Percentiles rank a stretch among this genome's conserved stretches.
These are phyloP conservation scores for Aegilops longissima DNA, from an alignment of 176 grass and related monocot genomes.

Conservation along the genomic window DNA sequence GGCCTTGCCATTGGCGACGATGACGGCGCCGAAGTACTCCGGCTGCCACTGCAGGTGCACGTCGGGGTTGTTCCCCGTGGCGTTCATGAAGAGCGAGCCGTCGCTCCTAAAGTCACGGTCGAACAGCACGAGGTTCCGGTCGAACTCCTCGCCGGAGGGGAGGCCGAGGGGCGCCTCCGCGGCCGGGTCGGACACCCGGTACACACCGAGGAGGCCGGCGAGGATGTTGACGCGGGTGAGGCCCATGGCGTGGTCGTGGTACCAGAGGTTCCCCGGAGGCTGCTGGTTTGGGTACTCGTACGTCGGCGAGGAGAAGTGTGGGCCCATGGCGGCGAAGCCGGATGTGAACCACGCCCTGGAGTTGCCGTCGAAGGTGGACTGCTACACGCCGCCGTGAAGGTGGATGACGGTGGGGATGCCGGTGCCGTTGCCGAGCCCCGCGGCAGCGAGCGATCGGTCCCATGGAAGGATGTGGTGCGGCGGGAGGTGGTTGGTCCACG, in stretches of 20 bases:
- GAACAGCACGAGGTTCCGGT: constrained; percentile 53
- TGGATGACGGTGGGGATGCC: constrained; percentile 64
- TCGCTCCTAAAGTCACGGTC: constrained; percentile 58
- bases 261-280: constrained; percentile 71
- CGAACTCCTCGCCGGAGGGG: constrained; percentile 41
- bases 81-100: constrained; percentile 68
- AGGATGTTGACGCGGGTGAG: constrained; percentile 76
- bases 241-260: constrained; percentile 80
- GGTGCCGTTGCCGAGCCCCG: background rate
- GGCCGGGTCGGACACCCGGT: constrained; percentile 29
- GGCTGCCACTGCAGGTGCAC: constrained; percentile 88
- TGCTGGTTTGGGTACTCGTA: constrained; percentile 72
- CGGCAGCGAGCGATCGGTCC: constrained; percentile 47
- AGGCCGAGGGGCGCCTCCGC: constrained; percentile 35
- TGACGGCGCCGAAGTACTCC: constrained; percentile 67
- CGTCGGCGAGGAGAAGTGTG: constrained; percentile 16
- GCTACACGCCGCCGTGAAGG: constrained; percentile 85
- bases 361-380: constrained; percentile 62
- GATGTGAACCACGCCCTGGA: constrained; percentile 76
- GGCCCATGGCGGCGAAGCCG: constrained; percentile 36
- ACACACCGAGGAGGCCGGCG: constrained; percentile 63
- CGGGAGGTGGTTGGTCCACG: constrained; percentile 74
- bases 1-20: constrained; percentile 67
- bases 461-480: constrained; percentile 54
- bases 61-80: constrained; percentile 53